Evolutionary conservation across 2,329 filamentous ascomycete genomes (phyloP), one percentile per base, ranked within the genome.

Genomic region (Neurospora sp.): DNA sequence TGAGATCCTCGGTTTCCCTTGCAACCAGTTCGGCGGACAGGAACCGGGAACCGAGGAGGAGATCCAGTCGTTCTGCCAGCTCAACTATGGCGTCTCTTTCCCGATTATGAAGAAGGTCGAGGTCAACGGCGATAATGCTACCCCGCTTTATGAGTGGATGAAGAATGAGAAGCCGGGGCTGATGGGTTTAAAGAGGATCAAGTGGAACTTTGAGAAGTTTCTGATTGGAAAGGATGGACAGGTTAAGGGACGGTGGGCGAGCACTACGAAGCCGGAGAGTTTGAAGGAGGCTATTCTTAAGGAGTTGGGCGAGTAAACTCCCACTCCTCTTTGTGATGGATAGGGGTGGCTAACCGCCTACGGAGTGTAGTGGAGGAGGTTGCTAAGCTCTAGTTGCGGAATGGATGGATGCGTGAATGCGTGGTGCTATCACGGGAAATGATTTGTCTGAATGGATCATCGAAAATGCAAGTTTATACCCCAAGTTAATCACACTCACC

Each of bases 191-290:
- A 95, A 96, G 90, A 82, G 90, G 73, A 86, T 99, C 77, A 97
- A 98, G 91, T 99, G 96, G 96, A 99, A 99, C 84, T 99, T 98
- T 84, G 96, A 99, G 82, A 99, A 99, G 88, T 99, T 97, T 83
- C 83, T 99, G 73, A 84, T 99, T 74, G 91, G 90, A 72, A 87
- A 88, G 72, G 93, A 98, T 80, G 96, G 96, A 36, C 87, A 91
- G 82, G 93, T 98, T 75, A 91, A 92, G 82, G 87, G 87, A 38
- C 85, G 96, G 74, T 99, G 93, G 93, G 92, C 93, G 40, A 95
- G 92, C 80, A 91, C 89, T 19, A 93, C 91, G 71, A 96, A 94
- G 85, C 96, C 96, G 0, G 93, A 95, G 83, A 81, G 82, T 46
- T 82, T 99, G 76, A 91, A 95, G 87, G 84, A 85, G 73, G 82